Percentiles rank a stretch among this genome's conserved stretches.
phyloP scores from a whole-genome alignment of 495 filamentous ascomycete species.

The Talaromyces liani region DNA sequence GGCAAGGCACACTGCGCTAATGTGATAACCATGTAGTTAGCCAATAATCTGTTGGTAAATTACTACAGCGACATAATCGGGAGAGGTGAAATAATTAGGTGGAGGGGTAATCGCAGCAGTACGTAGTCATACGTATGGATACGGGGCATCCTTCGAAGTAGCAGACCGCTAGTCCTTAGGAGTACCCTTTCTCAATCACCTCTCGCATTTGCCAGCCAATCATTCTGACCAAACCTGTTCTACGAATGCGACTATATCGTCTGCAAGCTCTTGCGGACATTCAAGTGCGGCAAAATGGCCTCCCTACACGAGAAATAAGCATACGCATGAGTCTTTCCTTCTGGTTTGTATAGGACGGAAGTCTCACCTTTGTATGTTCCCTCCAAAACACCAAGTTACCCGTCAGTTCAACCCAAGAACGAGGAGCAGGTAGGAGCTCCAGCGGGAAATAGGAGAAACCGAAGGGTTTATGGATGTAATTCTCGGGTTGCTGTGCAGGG shows the following conservation, averaged over 20 bases:
- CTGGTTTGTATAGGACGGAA: neutral
- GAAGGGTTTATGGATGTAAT: slow-evolving; percentile 37
- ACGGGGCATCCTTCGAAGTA: neutral
- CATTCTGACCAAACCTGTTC: slow-evolving; percentile 25
- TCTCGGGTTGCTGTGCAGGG: slow-evolving; percentile 10
- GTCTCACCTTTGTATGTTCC: slow-evolving; percentile 28
- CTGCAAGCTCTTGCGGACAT: slow-evolving; percentile 42
- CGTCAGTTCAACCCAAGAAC: slow-evolving; percentile 32
- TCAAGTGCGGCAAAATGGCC: slow-evolving; percentile 43
- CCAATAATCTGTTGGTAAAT: neutral
- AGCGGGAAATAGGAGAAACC: slow-evolving; percentile 46
- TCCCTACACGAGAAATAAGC: slow-evolving; percentile 8
- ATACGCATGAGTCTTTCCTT: neutral
- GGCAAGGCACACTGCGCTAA: neutral
- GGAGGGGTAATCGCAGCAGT: neutral
- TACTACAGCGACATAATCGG: slow-evolving; percentile 6
- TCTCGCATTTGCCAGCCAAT: neutral
- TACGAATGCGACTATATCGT: slow-evolving; percentile 53
- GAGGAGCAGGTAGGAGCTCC: slow-evolving; percentile 37
- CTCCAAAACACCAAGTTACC: slow-evolving; percentile 33
- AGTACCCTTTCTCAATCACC: neutral
- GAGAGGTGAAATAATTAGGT: neutral
- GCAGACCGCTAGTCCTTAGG: neutral
- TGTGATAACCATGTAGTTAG: neutral
- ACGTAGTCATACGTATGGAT: neutral